Percentiles rank a stretch among this genome's conserved stretches.
phyloP scores from a whole-genome alignment of 2,329 filamentous ascomycete species.

The Fusarium scirpi region DNA sequence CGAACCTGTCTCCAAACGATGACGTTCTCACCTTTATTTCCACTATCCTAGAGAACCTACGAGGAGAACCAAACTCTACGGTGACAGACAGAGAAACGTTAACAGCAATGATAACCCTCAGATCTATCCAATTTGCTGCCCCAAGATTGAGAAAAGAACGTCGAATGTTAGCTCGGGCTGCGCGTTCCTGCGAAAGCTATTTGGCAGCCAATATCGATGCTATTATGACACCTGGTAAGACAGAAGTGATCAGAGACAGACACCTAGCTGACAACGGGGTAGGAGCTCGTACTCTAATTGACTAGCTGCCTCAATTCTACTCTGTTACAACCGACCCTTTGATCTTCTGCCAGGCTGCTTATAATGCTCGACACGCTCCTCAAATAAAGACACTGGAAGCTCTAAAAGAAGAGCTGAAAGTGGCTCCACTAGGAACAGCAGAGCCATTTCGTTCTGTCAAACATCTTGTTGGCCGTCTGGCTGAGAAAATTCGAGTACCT shows the following conservation, averaged over 20 bases:
- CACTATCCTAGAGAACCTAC: constrained; percentile 37
- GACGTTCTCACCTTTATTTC: constrained; percentile 49
- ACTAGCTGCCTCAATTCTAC: constrained; percentile 22
- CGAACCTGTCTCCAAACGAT: constrained; percentile 48
- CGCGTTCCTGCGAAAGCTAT: constrained; percentile 20
- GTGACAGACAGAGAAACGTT: not conserved
- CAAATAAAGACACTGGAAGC: constrained; percentile 27
- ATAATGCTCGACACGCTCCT: constrained; percentile 25
- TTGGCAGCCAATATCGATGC: not conserved
- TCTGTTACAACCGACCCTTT: not conserved
- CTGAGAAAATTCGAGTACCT: constrained; percentile 55
- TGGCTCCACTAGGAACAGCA: not conserved
- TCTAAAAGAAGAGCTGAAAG: constrained; percentile 14
- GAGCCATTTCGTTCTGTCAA: constrained; percentile 47
- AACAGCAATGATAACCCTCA: not conserved
- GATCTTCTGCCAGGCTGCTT: constrained; percentile 24
- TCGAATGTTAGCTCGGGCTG: constrained; percentile 23
- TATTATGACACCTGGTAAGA: constrained; percentile 11
- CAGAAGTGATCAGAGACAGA: not conserved
- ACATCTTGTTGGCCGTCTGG: constrained; percentile 60
- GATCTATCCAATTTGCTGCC: constrained; percentile 31
- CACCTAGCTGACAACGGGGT: not conserved
- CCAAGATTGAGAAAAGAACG: constrained; percentile 43
- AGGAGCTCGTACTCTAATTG: constrained; percentile 6
- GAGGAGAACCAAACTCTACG: not conserved